Conservation (phyloP, 2,329 filamentous ascomycete species). For the Metarhizium humberi region DNA sequence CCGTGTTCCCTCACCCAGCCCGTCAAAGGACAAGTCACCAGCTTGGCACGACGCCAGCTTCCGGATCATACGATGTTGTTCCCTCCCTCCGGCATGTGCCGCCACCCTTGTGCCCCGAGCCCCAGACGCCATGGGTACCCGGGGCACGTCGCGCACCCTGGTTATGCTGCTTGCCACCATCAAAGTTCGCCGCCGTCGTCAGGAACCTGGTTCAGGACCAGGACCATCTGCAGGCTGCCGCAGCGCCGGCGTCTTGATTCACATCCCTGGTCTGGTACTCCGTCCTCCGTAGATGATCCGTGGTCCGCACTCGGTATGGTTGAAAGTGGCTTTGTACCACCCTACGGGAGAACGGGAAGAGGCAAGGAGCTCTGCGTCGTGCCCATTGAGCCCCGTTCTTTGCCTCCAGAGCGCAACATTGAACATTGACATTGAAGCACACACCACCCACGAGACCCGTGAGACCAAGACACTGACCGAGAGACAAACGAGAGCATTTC, state of each 20-base stretch:
- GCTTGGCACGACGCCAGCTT: neutral
- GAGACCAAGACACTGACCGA: too few relatives aligned
- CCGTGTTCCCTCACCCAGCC: neutral
- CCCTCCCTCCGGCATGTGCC: constrained; percentile 6
- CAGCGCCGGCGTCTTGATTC: neutral
- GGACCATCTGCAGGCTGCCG: neutral
- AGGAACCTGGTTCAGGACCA: neutral
- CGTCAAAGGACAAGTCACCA: neutral
- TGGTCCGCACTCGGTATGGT: too few relatives aligned
- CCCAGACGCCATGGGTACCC: too few relatives aligned
- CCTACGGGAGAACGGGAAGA: too few relatives aligned
- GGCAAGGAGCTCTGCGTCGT: too few relatives aligned
- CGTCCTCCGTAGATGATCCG: too few relatives aligned
- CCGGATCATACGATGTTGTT: constrained; percentile 7
- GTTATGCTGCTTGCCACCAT: neutral
- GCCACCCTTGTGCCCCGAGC: neutral
- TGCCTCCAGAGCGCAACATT: too few relatives aligned
- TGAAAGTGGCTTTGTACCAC: too few relatives aligned
- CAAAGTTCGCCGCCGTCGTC: neutral
- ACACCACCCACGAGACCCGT: neutral
- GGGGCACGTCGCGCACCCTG: neutral
- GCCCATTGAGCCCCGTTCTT: too few relatives aligned
- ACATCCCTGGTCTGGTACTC: too few relatives aligned
- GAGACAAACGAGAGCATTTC: neutral
- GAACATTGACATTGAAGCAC: too few relatives aligned